A percentile compares a stretch with the other conserved stretches of the same genome.
These are phyloP conservation scores for Eimeria mitis DNA, from an alignment of 169 alveolate genomes.

Conservation along the genomic window DNA sequence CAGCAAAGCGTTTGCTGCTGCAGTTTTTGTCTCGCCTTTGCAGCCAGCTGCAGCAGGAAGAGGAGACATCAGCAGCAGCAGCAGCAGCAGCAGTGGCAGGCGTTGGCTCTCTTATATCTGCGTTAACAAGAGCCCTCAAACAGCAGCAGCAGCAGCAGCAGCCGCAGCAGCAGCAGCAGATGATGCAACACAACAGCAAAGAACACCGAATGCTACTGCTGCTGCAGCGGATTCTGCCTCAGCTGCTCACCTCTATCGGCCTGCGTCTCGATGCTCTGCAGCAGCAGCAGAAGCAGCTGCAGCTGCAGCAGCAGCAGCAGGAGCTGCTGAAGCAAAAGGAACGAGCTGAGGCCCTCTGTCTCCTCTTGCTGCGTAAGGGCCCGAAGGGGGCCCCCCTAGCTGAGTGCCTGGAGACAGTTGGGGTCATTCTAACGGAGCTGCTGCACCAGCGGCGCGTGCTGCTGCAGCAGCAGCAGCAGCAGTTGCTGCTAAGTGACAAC, in stretches of 20 bases:
- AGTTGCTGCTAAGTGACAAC: not conserved
- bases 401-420: not conserved
- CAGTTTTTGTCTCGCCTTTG: not conserved
- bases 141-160: conserved; percentile 47
- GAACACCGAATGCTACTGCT: conserved; percentile 16
- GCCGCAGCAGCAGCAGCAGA: conserved; percentile 29
- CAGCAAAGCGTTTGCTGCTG: conserved; percentile 26
- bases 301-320: conserved; percentile 55
- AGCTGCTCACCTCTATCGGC: not conserved
- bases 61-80: conserved; percentile 10
- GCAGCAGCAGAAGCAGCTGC: conserved; percentile 30
- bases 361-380: conserved; percentile 10
- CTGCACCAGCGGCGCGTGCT: conserved; percentile 29
- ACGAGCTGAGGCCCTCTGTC: not conserved
- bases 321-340: conserved; percentile 36
- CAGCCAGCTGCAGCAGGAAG: conserved; percentile 32
- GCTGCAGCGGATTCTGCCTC: conserved; percentile 57
- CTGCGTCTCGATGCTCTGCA: conserved; percentile 31
- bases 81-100: conserved; percentile 7
- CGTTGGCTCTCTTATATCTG: not conserved
- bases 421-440: not conserved
- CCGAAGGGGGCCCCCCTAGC: not conserved
- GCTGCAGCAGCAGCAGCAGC: conserved; percentile 54
- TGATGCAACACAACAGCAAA: conserved; percentile 14
- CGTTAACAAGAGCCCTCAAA: conserved; percentile 6